Evolutionary conservation across 768 basidiomycete species (phyloP).

Genomic region (Naganishia vishniacii): DNA sequence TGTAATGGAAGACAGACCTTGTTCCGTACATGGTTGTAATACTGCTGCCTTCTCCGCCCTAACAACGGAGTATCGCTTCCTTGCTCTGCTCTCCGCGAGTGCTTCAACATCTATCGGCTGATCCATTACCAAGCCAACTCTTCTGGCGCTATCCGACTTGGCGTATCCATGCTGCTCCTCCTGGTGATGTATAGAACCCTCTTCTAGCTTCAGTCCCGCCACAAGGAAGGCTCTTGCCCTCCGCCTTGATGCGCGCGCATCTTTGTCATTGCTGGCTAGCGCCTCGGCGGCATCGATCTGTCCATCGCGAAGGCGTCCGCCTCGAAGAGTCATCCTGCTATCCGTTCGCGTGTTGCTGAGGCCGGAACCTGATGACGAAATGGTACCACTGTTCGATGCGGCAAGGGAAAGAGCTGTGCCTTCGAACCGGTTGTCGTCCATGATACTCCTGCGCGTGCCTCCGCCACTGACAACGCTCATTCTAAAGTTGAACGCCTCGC

Average conservation of each 20-base stretch:
- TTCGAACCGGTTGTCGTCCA: too few species aligned
- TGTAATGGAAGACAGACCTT: not conserved
- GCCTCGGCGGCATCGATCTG: slow-evolving; percentile 3
- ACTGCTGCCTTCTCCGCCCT: slow-evolving; percentile 18
- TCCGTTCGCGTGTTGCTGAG: slow-evolving; percentile 15
- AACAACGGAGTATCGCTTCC: slow-evolving; percentile 27
- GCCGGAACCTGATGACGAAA: not conserved
- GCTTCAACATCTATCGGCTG: slow-evolving; percentile 10
- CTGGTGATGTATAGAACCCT: not conserved
- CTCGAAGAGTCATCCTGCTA: slow-evolving; percentile 22
- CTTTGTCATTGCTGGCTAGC: slow-evolving; percentile 14
- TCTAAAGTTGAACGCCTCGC: slow-evolving; percentile 29
- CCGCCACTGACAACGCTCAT: slow-evolving; percentile 26
- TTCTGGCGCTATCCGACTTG: slow-evolving; percentile 12
- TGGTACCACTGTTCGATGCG: too few species aligned
- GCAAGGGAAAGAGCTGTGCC: too few species aligned
- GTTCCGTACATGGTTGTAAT: not conserved
- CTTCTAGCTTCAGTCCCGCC: slow-evolving; percentile 28
- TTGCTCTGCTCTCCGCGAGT: slow-evolving; percentile 3
- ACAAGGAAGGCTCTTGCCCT: slow-evolving; percentile 28
- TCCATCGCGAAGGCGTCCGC: not conserved
- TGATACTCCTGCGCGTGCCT: not conserved
- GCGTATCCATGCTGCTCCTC: slow-evolving; percentile 5
- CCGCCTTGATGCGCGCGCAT: slow-evolving; percentile 8
- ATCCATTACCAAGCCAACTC: slow-evolving; percentile 20